Base-by-base conservation (phyloP, 2,329 filamentous ascomycete genomes). In the Aspergillus caelatus region DNA sequence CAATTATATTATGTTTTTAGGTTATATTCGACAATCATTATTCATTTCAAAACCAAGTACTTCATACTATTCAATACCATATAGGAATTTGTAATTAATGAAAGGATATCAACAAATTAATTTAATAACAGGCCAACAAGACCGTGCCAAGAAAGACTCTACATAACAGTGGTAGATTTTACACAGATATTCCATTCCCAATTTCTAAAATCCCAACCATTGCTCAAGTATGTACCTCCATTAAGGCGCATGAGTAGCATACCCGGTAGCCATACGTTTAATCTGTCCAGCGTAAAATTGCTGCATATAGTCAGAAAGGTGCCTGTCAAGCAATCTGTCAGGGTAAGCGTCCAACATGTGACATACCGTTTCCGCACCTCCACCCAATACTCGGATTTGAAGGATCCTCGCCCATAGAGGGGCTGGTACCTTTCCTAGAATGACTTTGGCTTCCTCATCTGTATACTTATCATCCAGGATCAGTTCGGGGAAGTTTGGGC, bases 401-500 rank as follows among this genome's bases (percentile, higher is more conserved):
- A 58, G 8, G 2, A 46, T n/a, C 1, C 39, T 21, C 4, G 41
- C 41, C 39, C 43, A 58, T 7, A 46, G 45, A 9, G 56, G 41
- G 10, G 45, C 12, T 0, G 23, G 39, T 11, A 58, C 56, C 21
- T 58, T 58, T 30, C 36, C 23, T 11, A 58, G 45, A n/a, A 34
- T 10, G 9, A 58, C 39, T 11, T 26, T 14, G 2, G 57, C 57
- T 41, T 59, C 43, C 21, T 59, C 16, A n/a, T 59, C 57, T 2
- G 57, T 21, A 9, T 34, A 50, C 1, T 26, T 59, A 16, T 59
- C 57, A 48, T 59, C 41, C 32, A 59, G 14, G 21, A 59, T 23
- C 7, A 50, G 3, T 36, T 46, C 41, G 3, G 57, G 43, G 28
- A 59, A 50, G 14, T 52, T 30, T 4, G 81, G 79, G 34, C 79